Base-by-base conservation (phyloP, 2,329 filamentous ascomycete species). In the Aspergillus tamarii region DNA sequence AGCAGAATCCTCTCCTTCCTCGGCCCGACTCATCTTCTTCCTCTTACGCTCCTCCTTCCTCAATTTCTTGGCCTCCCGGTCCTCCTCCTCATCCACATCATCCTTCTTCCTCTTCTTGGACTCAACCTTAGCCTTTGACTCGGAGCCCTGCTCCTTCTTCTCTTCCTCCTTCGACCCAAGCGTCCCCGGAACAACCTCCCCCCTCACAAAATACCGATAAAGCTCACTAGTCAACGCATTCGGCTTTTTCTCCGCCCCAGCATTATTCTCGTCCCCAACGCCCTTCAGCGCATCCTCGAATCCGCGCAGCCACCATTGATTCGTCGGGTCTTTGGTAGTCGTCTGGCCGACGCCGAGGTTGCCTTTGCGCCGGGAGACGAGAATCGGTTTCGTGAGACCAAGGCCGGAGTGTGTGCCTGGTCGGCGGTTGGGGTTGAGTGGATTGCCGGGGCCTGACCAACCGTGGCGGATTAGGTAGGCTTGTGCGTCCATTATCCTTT, bases 291-390 rank as follows among this genome's bases (percentile, higher is more conserved):
- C 93, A 76, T 93, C 89, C 78, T 98, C 94, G 70, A 97, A 97
- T 12, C 95, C 95, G 63, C 92, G 90, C 79, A 97, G 85, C 95
- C 95, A 99, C 95, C 95, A 99, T 77, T 97, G 93, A 75, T 97
- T 94, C 63, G 85, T 84, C 36, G 86, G 83, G 32, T 83, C 83
- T 62, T 82, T 78, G 62, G 85, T 85, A 68, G 87, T 87, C 77
- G 92, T 93, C 75, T 91, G 89, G 60, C 94, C 94, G 6, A 98
- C 83, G 28, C 94, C 94, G 59, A 91, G 84, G 86, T 90, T 81
- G 77, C 96, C 91, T 71, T 89, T 85, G 79, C 96, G 96, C 71
- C 91, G 90, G 64, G 91, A 89, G 62, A 97, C 86, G 43, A 96
- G 88, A 32, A 98, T 85, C 6, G 94, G 94, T 70, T 91, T 91